These are phyloP conservation scores for Eutypa lata DNA, from an alignment of 2,329 filamentous ascomycete genomes.

Conservation along the genomic window DNA sequence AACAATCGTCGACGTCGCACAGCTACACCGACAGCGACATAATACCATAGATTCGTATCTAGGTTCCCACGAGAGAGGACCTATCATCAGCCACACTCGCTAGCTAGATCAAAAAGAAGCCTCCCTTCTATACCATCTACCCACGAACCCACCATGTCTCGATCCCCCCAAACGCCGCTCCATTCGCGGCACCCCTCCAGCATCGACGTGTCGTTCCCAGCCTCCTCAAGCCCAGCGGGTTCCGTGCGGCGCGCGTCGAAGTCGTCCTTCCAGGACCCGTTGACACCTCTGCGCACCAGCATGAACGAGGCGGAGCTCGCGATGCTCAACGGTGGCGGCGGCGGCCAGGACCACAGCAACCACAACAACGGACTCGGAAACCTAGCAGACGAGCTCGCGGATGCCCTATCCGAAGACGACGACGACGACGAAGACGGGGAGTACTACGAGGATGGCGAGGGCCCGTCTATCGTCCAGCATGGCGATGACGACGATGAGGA, in stretches of 20 bases:
- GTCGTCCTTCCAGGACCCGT: constrained; percentile 48
- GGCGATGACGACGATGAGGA: constrained; percentile 18
- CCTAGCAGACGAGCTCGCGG: constrained; percentile 76
- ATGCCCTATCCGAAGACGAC: constrained; percentile 65
- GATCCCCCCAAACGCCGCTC: constrained; percentile 53
- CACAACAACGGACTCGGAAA: constrained; percentile 66
- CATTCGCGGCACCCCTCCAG: constrained; percentile 58
- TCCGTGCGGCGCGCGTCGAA: constrained; percentile 45
- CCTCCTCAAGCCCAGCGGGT: constrained; percentile 35
- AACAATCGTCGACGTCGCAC: no score
- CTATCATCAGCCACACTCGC: no score
- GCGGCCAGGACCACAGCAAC: constrained; percentile 38
- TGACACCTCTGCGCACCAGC: constrained; percentile 46
- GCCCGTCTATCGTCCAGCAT: constrained; percentile 28
- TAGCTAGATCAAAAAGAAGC: no score
- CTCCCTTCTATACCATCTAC: not conserved
- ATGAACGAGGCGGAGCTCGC: constrained; percentile 46
- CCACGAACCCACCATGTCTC: constrained; percentile 39
- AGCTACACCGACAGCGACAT: no score
- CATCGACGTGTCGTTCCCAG: constrained; percentile 35
- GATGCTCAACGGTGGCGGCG: constrained; percentile 39
- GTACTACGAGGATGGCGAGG: constrained; percentile 41
- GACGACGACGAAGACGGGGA: constrained; percentile 57
- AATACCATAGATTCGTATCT: no score
- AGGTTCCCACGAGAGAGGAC: no score